Evolutionary conservation across 306 rosid species (phyloP).

Genomic region (Glycine latifolia): DNA sequence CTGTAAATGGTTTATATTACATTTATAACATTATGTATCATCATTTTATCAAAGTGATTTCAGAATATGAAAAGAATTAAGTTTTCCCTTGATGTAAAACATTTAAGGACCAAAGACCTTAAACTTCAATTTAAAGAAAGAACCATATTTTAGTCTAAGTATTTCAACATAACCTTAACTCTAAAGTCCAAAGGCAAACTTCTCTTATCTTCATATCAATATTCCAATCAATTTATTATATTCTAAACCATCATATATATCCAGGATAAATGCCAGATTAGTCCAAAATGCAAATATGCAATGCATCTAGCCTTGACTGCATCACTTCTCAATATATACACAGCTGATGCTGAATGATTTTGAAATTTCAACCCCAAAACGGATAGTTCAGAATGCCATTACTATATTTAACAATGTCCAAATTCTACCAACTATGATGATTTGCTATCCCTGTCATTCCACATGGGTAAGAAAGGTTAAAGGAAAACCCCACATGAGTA

Average conservation of each 20-base stretch:
- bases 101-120: not conserved
- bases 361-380: conserved; percentile 47
- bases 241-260: conserved; percentile 28
- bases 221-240: conserved; percentile 18
- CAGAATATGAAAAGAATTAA: not conserved
- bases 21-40: not conserved
- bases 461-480: conserved; percentile 38
- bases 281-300: conserved; percentile 14
- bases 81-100: not conserved
- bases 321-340: conserved; percentile 4
- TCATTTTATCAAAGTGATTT: conserved; percentile 12
- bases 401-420: conserved; percentile 36
- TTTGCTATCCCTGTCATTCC: conserved; percentile 44
- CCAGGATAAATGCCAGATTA: conserved; percentile 3
- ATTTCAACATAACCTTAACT: conserved; percentile 22
- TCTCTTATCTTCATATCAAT: conserved; percentile 20
- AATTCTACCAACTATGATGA: conserved; percentile 41
- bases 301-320: conserved; percentile 28
- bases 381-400: conserved; percentile 29
- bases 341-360: conserved; percentile 19
- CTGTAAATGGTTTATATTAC: not conserved
- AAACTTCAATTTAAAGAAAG: not conserved
- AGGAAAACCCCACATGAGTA: conserved; percentile 49
- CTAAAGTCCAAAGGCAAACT: not conserved
- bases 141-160: not conserved